These are phyloP conservation scores for Candida dajiaensis DNA, from an alignment of 805 yeast species.

Conservation along the genomic window DNA sequence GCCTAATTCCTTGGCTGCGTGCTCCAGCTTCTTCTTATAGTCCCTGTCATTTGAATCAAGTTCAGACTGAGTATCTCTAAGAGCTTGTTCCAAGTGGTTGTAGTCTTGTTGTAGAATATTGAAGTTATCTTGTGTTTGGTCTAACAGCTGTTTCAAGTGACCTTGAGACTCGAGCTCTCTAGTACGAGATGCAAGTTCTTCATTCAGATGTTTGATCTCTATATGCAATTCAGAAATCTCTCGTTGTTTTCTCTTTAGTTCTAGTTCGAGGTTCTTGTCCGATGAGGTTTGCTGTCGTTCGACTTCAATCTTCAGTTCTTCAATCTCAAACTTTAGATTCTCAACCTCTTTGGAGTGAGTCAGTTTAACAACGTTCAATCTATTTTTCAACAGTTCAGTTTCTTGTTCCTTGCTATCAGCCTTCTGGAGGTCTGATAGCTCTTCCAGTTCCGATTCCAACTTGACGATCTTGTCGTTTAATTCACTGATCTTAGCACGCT, in stretches of 20 bases:
- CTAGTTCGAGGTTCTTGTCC: constrained; percentile 8
- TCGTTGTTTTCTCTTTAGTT: constrained; percentile 8
- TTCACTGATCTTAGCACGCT: constrained; percentile 10
- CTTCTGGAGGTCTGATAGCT: constrained; percentile 3
- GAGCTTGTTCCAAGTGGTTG: constrained; percentile 17
- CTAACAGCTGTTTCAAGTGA: constrained; percentile 9
- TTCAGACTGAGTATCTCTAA: constrained; percentile 18
- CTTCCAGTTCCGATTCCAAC: constrained; percentile 14
- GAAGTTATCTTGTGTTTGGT: constrained; percentile 11
- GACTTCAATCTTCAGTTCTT: constrained; percentile 5
- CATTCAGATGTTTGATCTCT: constrained; percentile 13
- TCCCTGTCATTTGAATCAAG: constrained; percentile 28
- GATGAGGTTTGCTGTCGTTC: background rate
- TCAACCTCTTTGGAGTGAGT: constrained; percentile 21
- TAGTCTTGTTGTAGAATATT: constrained; percentile 22
- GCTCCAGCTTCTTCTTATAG: constrained; percentile 25
- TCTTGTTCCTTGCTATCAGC: constrained; percentile 12
- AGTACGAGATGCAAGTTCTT: constrained; percentile 7
- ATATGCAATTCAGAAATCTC: constrained; percentile 13
- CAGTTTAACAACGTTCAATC: constrained; percentile 16
- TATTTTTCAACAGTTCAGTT: constrained; percentile 16
- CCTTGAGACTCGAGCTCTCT: constrained; percentile 10
- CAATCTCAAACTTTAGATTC: constrained; percentile 11
- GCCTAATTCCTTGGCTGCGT: constrained; percentile 33
- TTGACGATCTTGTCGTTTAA: constrained; percentile 10